Evolutionary conservation across 1,284 basidiomycete genomes (phyloP), one percentile per base, ranked within the genome.

Genomic region (Cryptococcus sp.): DNA sequence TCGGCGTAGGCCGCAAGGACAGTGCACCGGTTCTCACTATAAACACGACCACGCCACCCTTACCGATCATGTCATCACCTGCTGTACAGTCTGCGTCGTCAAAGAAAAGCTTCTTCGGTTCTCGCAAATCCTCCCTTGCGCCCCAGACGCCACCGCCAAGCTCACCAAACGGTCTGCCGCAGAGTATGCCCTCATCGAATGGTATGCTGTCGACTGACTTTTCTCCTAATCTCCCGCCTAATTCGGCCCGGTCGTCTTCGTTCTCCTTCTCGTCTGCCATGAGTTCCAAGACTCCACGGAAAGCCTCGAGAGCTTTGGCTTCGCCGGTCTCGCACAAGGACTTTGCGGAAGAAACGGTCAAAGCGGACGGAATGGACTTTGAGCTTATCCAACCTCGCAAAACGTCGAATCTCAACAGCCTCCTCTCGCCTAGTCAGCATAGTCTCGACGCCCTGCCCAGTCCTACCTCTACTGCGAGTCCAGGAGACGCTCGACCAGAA

Each of bases 361-460:
- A 72, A 53, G 69, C 70, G 7, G 74, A 73, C 35, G 77, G 77
- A 19, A 66, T 78, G 61, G 76, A 78, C 58, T 78, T 78, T 57
- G 72, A 77, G 54, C 62, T 78, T n/a, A 60, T 78, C 30, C 71
- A 75, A 42, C 76, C 77, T 17, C 52, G 57, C n/a, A 70, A 65
- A 48, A 58, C 54, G 47, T 50, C 43, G 15, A 47, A 47, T n/a
- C 8, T 16, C 19, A 50, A 17, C n/a, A 41, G 51, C 16, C 42
- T 57, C 16, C 39, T 57, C n/a, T 51, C 58, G 10, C 55, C 58
- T 3, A 52, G 42, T 19, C 50, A 55, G 19, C 15, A 25, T 11
- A 52, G 51, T 19, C 51, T 43, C 7, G 58, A 60, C 35, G 39
- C 23, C 10, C 52, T 35, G 5, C 39, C 52, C 5, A 49, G 42